Evolutionary conservation across 306 rosid species (phyloP), one percentile per base, ranked within the genome.

Genomic region (Trifolium dubium): DNA sequence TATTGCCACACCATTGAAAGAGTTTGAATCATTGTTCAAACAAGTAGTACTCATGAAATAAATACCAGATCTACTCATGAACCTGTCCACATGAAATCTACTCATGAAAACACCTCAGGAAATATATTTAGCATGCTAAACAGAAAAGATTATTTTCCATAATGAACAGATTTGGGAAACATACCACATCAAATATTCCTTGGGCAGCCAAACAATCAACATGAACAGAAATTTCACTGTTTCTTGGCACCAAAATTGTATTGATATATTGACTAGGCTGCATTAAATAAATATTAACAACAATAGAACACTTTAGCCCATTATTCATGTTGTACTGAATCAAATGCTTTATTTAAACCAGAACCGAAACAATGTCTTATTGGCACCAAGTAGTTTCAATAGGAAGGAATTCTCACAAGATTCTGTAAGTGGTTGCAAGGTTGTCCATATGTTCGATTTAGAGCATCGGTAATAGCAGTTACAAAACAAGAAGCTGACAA

Each of bases 101-200:
- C n/a, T 62, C 32, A 39, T n/a, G 29, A 59, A 23, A 49, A 29
- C 47, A 56, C 14, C 37, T 41, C 29, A 23, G 64, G 51, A 30
- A 62, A 56, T 56, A 47, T 34, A 40, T 69, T 39, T 54, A 78
- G 54, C 64, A 46, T 12, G 70, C 58, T 31, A 56, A 11, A 62
- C 29, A 75, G 31, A 61, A 69, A 47, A 47, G 35, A 18, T 55
- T 63, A 41, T 77, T 35, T 72, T 55, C 56, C 51, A 34, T 43
- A 39, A 64, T 5, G 72, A 84, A 67, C 15, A 60, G 19, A 67
- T 49, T 44, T 62, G 31, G 49, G 75, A 49, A 39, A 79, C 90
- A 73, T 89, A 89, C 98, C 98, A 90, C 96, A 51, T 93, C 90
- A 77, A 71, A 74, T 74, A 93, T 87, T 85, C 96, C 92, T 86